Base-by-base conservation (phyloP, 208 protist genomes). In the Acanthamoeba castellanii region DNA sequence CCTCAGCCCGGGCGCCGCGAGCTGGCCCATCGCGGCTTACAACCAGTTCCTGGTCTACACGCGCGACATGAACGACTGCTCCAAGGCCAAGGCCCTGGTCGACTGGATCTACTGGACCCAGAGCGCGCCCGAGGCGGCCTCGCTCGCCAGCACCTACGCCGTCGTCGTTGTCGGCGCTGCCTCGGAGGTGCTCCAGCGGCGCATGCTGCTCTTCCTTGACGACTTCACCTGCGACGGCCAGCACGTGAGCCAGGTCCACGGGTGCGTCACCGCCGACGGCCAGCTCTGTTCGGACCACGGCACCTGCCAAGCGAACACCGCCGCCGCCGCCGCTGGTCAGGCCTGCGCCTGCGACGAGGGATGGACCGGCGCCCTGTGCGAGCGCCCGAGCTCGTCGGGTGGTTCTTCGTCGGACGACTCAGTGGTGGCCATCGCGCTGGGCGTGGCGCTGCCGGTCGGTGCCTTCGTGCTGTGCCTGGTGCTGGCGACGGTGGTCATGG, bases 91-190 rank as follows among this genome's bases (percentile, higher is more conserved):
- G 45, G 76, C 34, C 76, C 22, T 85, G 76, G 20, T 47, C 42
- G 76, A 85, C 76, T 85, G 76, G 76, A 30, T 85, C 34, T 45
- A 45, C 76, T 85, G 76, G 76, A 85, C n/a, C 11, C 76, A 85
- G 45, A 85, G 20, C 34, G 22, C 76, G 16, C 16, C 34, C n/a
- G 34, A 85, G 45, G 76, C 42, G 20, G 30, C n/a, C 30, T 37
- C 76, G 20, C 16, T 52, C 16, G 32, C 76, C 42, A 25, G 8
- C 42, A 72, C 22, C 30, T 72, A 72, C 66, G 30, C 22, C 9
- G 66, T 20, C 66, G 66, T 72, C 3, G n/a, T 34, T 8, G 66
- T 9, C 66, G 22, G 30, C 66, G 66, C 22, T 27, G n/a, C n/a
- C 14, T 20, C 76, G 20, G 50, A 55, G 50, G 14, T 11, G 50